phyloP scores from a whole-genome alignment of 2,329 filamentous ascomycete species.

The Coleophoma eucalyptorum region DNA sequence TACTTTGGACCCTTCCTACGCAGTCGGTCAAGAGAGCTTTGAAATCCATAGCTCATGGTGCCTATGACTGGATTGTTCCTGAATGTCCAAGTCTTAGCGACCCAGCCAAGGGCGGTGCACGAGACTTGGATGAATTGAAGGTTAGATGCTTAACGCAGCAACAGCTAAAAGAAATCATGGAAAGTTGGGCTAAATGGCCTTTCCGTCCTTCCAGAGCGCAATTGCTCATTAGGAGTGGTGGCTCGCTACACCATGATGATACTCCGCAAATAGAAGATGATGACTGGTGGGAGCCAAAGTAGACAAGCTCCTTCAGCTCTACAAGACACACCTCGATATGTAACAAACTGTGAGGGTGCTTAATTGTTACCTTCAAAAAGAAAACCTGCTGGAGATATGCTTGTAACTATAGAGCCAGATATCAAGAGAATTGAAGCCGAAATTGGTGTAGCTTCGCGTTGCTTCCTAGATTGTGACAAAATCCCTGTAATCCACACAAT shows the following conservation, averaged over 20 bases:
- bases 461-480: no score
- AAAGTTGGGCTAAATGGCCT: slow-evolving; percentile 63
- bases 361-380: no score
- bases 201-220: slow-evolving; percentile 61
- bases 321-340: no score
- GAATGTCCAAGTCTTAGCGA: slow-evolving; percentile 47
- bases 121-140: slow-evolving; percentile 34
- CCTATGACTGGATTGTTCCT: slow-evolving; percentile 46
- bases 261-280: background rate
- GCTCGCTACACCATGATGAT: background rate
- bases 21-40: slow-evolving; percentile 40
- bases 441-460: no score
- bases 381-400: no score
- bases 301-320: no score
- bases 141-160: slow-evolving; percentile 45
- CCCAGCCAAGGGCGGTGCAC: slow-evolving; percentile 39
- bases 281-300: background rate
- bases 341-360: no score
- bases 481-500: no score
- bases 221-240: slow-evolving; percentile 71
- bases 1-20: slow-evolving; percentile 37
- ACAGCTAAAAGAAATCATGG: slow-evolving; percentile 55
- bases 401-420: no score
- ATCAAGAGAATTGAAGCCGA: no score
- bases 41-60: slow-evolving; percentile 49